These are phyloP conservation scores for Curvularia hawaiiensis DNA, from an alignment of 2,329 filamentous ascomycete genomes.

Conservation along the genomic window DNA sequence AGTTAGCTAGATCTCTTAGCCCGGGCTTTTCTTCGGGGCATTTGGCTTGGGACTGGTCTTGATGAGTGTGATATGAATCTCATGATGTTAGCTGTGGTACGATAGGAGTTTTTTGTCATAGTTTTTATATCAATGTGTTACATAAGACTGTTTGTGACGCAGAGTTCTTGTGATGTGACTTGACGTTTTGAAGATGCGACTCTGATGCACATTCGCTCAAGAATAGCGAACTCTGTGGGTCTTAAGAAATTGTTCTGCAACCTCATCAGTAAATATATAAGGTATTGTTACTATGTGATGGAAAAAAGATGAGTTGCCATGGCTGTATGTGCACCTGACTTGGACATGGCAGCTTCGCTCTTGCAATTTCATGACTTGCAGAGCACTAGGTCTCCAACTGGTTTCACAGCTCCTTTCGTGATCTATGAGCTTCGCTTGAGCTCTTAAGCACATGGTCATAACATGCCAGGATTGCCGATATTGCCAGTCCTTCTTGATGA, in stretches of 20 bases:
- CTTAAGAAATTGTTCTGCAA: no score
- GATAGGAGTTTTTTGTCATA: neutral
- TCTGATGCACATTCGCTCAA: neutral
- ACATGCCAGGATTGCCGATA: constrained; percentile 12
- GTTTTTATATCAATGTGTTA: neutral
- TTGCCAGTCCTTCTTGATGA: constrained; percentile 33
- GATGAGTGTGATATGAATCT: neutral
- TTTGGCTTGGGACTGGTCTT: neutral
- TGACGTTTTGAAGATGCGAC: neutral
- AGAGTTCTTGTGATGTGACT: neutral
- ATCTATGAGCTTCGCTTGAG: neutral
- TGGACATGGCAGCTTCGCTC: neutral
- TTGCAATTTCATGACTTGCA: neutral
- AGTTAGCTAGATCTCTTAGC: neutral
- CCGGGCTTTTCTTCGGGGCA: neutral
- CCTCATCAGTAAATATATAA: no score
- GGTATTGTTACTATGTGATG: no score
- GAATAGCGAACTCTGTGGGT: neutral
- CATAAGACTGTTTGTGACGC: neutral
- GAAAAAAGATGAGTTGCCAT: neutral
- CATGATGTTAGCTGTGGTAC: neutral
- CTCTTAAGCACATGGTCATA: constrained; percentile 16
- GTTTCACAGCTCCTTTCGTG: neutral
- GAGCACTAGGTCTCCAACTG: neutral
- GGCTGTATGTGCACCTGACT: neutral